Conservation (phyloP, 805 yeast species). For the Cyberlindnera suaveolens region DNA sequence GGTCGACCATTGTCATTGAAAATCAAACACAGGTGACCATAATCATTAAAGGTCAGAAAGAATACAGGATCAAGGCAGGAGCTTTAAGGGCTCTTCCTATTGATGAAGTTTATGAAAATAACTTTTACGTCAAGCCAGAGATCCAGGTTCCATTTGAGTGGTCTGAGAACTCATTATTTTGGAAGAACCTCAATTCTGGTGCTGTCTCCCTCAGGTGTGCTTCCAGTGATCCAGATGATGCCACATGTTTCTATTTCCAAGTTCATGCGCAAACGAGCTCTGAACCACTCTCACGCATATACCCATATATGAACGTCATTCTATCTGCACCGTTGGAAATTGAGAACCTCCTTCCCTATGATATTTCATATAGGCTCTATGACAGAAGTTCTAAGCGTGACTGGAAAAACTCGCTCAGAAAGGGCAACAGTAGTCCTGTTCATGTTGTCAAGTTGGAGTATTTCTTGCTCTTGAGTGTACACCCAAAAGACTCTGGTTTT, state of each 20-base stretch:
- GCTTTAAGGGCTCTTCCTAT: slow-evolving; percentile 67
- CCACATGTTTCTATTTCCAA: slow-evolving; percentile 58
- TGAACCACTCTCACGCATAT: slow-evolving; percentile 69
- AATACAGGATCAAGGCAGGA: slow-evolving; percentile 46
- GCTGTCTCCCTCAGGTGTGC: slow-evolving; percentile 59
- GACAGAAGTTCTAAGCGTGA: slow-evolving; percentile 67
- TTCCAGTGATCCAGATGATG: slow-evolving; percentile 31
- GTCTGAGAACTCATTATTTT: slow-evolving; percentile 56
- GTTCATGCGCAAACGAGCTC: slow-evolving; percentile 57
- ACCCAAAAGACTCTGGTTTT: slow-evolving; percentile 57
- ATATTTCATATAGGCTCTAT: slow-evolving; percentile 65
- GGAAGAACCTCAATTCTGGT: slow-evolving; percentile 53
- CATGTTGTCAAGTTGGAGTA: slow-evolving; percentile 76
- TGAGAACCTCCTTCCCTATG: slow-evolving; percentile 81
- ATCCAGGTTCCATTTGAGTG: slow-evolving; percentile 53
- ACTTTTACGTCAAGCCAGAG: slow-evolving; percentile 57
- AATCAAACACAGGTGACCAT: slow-evolving; percentile 56
- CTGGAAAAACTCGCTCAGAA: slow-evolving; percentile 54
- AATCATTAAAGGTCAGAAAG: slow-evolving; percentile 28
- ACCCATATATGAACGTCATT: slow-evolving; percentile 76
- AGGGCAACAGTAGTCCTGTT: slow-evolving; percentile 64
- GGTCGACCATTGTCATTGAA: slow-evolving; percentile 66
- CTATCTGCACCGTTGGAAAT: slow-evolving; percentile 83
- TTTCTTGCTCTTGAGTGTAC: slow-evolving; percentile 63
- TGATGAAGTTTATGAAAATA: slow-evolving; percentile 52